These are phyloP conservation scores for Sclerotinia sclerotiorum DNA, from an alignment of 2,329 filamentous ascomycete species.

Conservation along the genomic window DNA sequence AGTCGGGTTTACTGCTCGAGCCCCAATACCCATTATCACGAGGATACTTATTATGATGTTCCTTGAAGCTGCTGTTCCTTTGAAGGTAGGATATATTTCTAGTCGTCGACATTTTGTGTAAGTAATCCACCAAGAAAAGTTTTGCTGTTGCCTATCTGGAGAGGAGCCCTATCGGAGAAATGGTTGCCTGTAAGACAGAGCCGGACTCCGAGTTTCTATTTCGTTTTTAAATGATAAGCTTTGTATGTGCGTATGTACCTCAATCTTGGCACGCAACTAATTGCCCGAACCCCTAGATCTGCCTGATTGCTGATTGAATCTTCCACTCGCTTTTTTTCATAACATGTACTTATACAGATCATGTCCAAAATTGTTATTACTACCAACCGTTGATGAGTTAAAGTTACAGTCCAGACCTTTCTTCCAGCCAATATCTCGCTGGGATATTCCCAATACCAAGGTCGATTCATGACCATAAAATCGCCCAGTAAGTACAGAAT, in stretches of 20 bases:
- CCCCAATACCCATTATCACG: not conserved
- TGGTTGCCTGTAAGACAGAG: not conserved
- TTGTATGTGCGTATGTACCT: not conserved
- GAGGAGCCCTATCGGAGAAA: not conserved
- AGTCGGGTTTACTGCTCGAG: not conserved
- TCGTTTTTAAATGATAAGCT: not conserved
- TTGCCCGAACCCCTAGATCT: not conserved
- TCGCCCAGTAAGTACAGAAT: not conserved
- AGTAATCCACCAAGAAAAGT: not conserved
- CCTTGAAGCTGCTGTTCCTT: not conserved
- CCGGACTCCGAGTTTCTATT: not conserved
- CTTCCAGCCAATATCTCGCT: not conserved
- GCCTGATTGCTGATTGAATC: not conserved
- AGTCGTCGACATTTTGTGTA: not conserved
- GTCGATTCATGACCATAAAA: not conserved
- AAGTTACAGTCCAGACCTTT: not conserved
- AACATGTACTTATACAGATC: constrained; percentile 3
- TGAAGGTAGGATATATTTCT: not conserved
- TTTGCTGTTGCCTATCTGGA: not conserved
- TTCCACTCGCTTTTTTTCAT: not conserved
- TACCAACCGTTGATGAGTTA: not conserved
- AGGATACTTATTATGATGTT: not conserved
- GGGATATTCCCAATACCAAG: not conserved
- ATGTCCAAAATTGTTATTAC: not conserved
- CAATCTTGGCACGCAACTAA: not conserved